phyloP scores from a whole-genome alignment of 768 basidiomycete species.

The Termitomyces sp. region DNA sequence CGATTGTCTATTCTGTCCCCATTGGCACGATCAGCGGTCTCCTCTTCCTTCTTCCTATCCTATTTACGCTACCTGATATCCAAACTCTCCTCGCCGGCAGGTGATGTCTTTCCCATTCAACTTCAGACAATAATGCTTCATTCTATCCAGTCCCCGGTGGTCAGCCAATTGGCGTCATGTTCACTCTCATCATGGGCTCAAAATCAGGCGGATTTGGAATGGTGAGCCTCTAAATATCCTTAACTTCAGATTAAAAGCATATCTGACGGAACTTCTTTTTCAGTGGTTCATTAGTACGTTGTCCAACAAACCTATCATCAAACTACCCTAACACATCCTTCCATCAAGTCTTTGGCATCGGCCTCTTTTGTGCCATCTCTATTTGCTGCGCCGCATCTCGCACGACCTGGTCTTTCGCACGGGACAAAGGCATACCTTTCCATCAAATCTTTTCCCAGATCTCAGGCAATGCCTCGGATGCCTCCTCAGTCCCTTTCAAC shows the following conservation, averaged over 20 bases:
- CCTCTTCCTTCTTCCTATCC: conserved; percentile 53
- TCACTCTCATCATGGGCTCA: conserved; percentile 57
- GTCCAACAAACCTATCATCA: neutral
- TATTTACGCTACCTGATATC: conserved; percentile 61
- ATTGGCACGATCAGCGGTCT: conserved; percentile 47
- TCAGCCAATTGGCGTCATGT: conserved; percentile 61
- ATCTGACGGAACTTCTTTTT: neutral
- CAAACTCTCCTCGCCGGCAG: conserved; percentile 43
- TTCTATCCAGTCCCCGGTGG: conserved; percentile 42
- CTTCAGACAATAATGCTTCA: neutral
- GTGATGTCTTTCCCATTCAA: neutral
- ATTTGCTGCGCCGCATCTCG: conserved; percentile 63
- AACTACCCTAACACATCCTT: neutral
- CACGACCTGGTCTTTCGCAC: conserved; percentile 66
- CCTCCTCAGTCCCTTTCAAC: conserved; percentile 49
- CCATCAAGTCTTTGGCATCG: conserved; percentile 42
- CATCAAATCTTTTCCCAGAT: conserved; percentile 42
- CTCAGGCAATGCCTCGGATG: conserved; percentile 23
- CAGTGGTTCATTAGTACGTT: conserved; percentile 38
- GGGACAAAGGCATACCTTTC: conserved; percentile 61
- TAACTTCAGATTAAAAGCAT: too few relatives aligned
- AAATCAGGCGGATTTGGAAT: conserved; percentile 58
- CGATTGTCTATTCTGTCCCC: conserved; percentile 48
- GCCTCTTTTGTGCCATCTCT: conserved; percentile 60
- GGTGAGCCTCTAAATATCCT: conserved; percentile 20